These are phyloP conservation scores for Xylariales sp. DNA, from an alignment of 2,329 filamentous ascomycete genomes.

Conservation along the genomic window DNA sequence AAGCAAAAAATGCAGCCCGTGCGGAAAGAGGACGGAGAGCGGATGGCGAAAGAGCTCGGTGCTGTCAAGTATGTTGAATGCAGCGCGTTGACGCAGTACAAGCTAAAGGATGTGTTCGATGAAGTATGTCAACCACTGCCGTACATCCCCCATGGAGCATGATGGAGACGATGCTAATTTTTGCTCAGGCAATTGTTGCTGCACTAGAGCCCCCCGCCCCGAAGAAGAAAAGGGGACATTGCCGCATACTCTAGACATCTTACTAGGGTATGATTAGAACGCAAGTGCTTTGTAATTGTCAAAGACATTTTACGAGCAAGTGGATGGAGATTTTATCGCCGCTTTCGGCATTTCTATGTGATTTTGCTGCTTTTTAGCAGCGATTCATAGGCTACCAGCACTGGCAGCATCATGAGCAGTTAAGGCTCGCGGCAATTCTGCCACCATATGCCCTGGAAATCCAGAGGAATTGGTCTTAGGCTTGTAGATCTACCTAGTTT, in stretches of 20 bases:
- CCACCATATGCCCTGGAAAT: slow-evolving; percentile 38
- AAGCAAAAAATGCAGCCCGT: slow-evolving; percentile 98
- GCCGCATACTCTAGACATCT: slow-evolving; percentile 71
- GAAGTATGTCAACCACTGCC: slow-evolving; percentile 72
- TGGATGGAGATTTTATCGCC: slow-evolving; percentile 25
- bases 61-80: slow-evolving; percentile 99
- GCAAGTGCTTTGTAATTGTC: slow-evolving; percentile 21
- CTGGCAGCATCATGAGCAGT: slow-evolving; percentile 44
- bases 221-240: slow-evolving; percentile 80
- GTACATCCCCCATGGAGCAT: not conserved
- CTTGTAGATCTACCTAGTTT: slow-evolving; percentile 38
- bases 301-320: slow-evolving; percentile 15
- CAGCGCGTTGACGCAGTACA: slow-evolving; percentile 97
- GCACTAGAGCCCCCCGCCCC: slow-evolving; percentile 87
- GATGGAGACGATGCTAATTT: slow-evolving; percentile 39
- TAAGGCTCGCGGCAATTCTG: slow-evolving; percentile 41
- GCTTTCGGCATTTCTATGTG: slow-evolving; percentile 39
- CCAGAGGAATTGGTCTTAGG: slow-evolving; percentile 36
- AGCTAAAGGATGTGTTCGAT: slow-evolving; percentile 98
- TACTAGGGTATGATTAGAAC: slow-evolving; percentile 12
- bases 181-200: slow-evolving; percentile 86
- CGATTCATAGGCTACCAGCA: slow-evolving; percentile 42
- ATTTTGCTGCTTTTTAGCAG: slow-evolving; percentile 43
- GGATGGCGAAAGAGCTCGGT: slow-evolving; percentile 96
- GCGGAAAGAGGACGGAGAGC: slow-evolving; percentile 89